These are phyloP conservation scores for Blastobotrys terrestris DNA, from an alignment of 805 yeast species.

Conservation along the genomic window DNA sequence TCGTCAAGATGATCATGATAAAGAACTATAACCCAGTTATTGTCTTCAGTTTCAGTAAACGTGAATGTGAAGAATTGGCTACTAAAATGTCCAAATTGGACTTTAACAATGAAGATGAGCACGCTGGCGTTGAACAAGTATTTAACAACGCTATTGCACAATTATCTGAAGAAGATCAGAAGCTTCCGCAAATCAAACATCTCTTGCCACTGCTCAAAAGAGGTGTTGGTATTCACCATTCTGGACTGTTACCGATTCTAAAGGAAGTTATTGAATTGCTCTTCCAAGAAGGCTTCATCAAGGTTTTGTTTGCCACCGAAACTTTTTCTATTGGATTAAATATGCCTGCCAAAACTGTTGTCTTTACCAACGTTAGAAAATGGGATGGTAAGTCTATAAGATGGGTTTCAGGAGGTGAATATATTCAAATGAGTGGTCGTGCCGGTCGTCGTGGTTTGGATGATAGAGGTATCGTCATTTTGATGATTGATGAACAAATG, in stretches of 20 bases:
- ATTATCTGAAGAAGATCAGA: conserved; percentile 85
- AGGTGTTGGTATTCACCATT: conserved; percentile 98
- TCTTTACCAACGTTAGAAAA: conserved; percentile 92
- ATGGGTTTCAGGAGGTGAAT: conserved; percentile 99
- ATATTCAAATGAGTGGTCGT: conserved; percentile 98
- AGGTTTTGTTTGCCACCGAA: conserved; percentile 95
- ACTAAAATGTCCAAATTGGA: conserved; percentile 93
- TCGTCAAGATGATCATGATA: conserved; percentile 96
- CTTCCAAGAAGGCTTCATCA: conserved; percentile 93
- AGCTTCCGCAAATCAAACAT: conserved; percentile 89
- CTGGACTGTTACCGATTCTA: conserved; percentile 87
- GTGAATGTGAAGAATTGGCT: conserved; percentile 94
- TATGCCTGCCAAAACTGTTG: conserved; percentile 99
- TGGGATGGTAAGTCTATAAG: conserved; percentile 98
- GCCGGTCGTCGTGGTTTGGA: conserved; percentile 99
- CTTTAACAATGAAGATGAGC: conserved; percentile 89
- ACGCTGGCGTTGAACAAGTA: conserved; percentile 83
- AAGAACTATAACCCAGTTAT: conserved; percentile 96
- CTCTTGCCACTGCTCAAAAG: conserved; percentile 82
- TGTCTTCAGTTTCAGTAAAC: conserved; percentile 94
- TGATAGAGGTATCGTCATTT: conserved; percentile 97
- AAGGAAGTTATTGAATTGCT: conserved; percentile 93
- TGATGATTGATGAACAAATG: conserved; percentile 99
- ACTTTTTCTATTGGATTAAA: conserved; percentile 97
- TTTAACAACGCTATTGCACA: conserved; percentile 84